phyloP scores from a whole-genome alignment of 2,329 filamentous ascomycete species.

The Ophiostoma novo-ulmi region DNA sequence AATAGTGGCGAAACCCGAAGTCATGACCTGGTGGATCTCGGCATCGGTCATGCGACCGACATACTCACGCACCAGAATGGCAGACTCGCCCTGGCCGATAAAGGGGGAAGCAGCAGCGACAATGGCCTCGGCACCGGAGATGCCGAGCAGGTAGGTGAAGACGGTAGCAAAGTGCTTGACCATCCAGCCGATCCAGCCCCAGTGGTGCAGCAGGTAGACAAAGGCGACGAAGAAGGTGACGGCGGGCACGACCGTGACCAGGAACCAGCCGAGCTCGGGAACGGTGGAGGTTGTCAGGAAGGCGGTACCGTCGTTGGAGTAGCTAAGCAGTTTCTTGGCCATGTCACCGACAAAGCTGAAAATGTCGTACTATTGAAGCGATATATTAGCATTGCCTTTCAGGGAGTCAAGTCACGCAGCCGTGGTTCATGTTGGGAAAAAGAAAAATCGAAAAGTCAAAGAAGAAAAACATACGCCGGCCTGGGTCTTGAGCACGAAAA shows the following conservation, averaged over 20 bases:
- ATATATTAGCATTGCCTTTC: neutral
- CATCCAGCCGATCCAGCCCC: constrained; percentile 81
- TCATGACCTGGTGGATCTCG: constrained; percentile 90
- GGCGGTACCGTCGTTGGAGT: constrained; percentile 63
- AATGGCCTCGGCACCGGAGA: constrained; percentile 88
- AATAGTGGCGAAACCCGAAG: constrained; percentile 87
- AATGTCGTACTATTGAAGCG: constrained; percentile 55
- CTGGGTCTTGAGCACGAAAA: constrained; percentile 78
- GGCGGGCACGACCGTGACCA: constrained; percentile 74
- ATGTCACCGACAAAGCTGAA: constrained; percentile 81
- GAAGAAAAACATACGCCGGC: constrained; percentile 52
- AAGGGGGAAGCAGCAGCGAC: constrained; percentile 90
- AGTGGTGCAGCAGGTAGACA: constrained; percentile 81
- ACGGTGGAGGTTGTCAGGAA: constrained; percentile 59
- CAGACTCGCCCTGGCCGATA: constrained; percentile 89
- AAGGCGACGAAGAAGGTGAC: constrained; percentile 95
- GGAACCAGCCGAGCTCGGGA: constrained; percentile 56
- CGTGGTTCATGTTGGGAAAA: neutral
- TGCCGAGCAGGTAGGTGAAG: constrained; percentile 84
- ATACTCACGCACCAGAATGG: constrained; percentile 86
- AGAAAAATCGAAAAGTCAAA: neutral
- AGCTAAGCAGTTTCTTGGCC: constrained; percentile 68
- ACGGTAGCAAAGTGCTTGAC: constrained; percentile 80
- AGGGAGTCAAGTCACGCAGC: too few relatives aligned
- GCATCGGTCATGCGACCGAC: constrained; percentile 78